phyloP scores from a whole-genome alignment of 169 alveolate species.

The Cryptosporidium viatorum region DNA sequence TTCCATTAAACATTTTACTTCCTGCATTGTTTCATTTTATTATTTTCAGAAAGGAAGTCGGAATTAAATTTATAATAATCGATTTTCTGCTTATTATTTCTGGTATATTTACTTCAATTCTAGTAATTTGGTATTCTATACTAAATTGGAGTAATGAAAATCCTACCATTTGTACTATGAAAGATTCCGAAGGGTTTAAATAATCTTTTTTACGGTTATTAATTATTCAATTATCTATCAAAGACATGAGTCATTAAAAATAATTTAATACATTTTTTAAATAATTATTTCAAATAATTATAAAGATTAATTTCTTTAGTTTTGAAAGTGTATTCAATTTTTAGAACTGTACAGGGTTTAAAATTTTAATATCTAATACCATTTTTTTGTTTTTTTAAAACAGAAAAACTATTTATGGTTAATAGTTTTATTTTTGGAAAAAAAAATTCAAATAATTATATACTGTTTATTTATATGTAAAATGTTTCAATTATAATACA shows the following conservation, averaged over 20 bases:
- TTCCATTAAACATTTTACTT: constrained; percentile 52
- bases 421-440: too few relatives aligned
- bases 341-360: too few relatives aligned
- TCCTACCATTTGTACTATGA: constrained; percentile 29
- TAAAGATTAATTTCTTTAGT: too few relatives aligned
- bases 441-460: too few relatives aligned
- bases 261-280: background rate
- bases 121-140: constrained; percentile 67
- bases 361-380: too few relatives aligned
- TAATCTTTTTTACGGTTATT: background rate
- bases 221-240: background rate
- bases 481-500: too few relatives aligned
- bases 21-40: constrained; percentile 64
- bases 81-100: constrained; percentile 27
- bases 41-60: constrained; percentile 47
- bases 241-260: too few relatives aligned
- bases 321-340: too few relatives aligned
- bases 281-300: background rate
- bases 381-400: too few relatives aligned
- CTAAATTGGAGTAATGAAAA: constrained; percentile 35
- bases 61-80: constrained; percentile 15
- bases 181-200: constrained; percentile 11
- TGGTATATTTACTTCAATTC: constrained; percentile 57
- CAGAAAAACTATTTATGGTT: too few relatives aligned
- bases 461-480: too few relatives aligned